Evolutionary conservation across 2,329 filamentous ascomycete species (phyloP), one percentile per base, ranked within the genome.

Genomic region (Scedosporium minutisporum): DNA sequence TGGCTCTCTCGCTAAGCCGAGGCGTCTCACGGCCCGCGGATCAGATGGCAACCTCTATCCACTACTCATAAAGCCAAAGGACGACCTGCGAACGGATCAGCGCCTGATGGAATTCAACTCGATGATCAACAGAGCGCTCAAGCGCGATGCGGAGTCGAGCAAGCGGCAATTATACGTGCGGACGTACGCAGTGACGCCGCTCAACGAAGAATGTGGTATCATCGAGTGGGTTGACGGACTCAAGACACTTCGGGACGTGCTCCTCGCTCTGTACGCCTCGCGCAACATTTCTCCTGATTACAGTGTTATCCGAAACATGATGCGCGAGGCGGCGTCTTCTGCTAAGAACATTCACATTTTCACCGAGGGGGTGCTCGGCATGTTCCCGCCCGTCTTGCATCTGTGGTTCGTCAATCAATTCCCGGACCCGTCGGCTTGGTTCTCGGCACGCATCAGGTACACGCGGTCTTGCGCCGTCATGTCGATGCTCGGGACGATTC

Each of bases 171-270:
- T 99, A 62, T 96, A 96, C 73, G 96, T 99, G 75, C 92, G 93
- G 71, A 99, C 95, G 0, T 99, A 99, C 69, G 92, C 91, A 6
- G 96, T 99, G 12, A 96, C 93, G 4, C 96, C 95, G 1, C 79
- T 99, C 58, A 97, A 96, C 72, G 96, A 99, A 75, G 93, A 97
- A 75, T 97, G 95, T 67, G 95, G 95, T 64, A 88, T 96, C 65
- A 96, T 99, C 68, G 95, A 99, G 76, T 99, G 95, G 95, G 92
- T 99, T 33, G 91, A 96, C 68, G 95, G 95, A 7, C 87, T 99
- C 68, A 96, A 93, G 72, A 96, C 95, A 2, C 84, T 97, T 71
- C 87, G 96, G 65, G 95, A 99, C 68, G 95, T 97, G 65, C 81
- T 99, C 59, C 80, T 96, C 58, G 85, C 82, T 62, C 82, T 91